Evolutionary conservation across 805 yeast genomes (phyloP).

Genomic region (Candida verbasci): DNA sequence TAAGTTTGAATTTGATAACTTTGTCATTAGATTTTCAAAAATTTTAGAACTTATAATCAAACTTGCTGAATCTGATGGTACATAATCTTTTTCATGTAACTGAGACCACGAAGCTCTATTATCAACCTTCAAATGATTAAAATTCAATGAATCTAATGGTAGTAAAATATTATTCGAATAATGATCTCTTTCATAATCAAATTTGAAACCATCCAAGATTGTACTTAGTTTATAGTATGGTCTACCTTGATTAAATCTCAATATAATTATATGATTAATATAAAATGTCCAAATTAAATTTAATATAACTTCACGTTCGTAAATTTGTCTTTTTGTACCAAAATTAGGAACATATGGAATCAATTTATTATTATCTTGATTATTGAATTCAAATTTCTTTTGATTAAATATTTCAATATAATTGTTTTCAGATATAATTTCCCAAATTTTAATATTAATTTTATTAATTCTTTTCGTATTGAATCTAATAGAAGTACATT

Average conservation of each 20-base stretch:
- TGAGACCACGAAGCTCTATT: constrained; percentile 11
- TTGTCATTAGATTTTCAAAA: constrained; percentile 5
- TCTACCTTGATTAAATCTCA: constrained; percentile 16
- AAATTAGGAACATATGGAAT: constrained; percentile 1
- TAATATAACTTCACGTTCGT: constrained; percentile 18
- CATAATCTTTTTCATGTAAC: constrained; percentile 2
- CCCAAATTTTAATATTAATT: constrained; percentile 15
- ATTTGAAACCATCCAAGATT: constrained; percentile 7
- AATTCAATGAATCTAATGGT: constrained; percentile 14
- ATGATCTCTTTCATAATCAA: constrained; percentile 12
- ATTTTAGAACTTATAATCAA: constrained; percentile 5
- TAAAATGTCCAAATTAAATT: constrained; percentile 23
- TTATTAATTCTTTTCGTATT: constrained; percentile 11
- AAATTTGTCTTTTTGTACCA: constrained; percentile 15
- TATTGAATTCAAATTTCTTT: constrained; percentile 4
- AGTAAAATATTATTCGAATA: constrained; percentile 13
- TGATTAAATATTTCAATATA: constrained; percentile 13
- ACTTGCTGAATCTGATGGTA: constrained; percentile 6
- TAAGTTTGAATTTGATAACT: constrained; percentile 4
- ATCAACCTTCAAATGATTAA: constrained; percentile 5
- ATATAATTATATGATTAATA: constrained; percentile 11
- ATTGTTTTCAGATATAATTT: constrained; percentile 15
- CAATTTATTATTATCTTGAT: constrained; percentile 4
- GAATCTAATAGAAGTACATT: constrained; percentile 10
- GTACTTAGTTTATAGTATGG: constrained; percentile 15